A percentile compares a stretch with the other conserved stretches of the same genome.
Conservation (phyloP, 164 flowering plant species). For the Kalanchoe fedtschenkoi region DNA sequence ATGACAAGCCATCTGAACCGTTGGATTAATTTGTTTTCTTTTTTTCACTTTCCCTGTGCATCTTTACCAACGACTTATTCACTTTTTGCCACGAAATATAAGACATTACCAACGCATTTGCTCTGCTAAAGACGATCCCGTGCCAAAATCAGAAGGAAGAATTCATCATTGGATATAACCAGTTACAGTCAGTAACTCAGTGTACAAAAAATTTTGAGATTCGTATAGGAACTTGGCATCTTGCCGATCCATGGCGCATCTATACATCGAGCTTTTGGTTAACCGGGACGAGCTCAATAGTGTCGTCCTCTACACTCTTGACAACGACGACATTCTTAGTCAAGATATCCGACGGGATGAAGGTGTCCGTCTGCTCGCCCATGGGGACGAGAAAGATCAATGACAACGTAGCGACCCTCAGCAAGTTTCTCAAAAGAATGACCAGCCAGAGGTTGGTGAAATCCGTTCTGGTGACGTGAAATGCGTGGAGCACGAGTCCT, state of each 20-base stretch:
- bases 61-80: no score
- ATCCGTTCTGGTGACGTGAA: constrained; percentile 55
- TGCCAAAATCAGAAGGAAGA: no score
- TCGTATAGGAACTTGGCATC: constrained; percentile 1
- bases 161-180: no score
- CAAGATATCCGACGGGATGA: constrained; percentile 27
- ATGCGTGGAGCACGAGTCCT: constrained; percentile 45
- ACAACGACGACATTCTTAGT: background rate
- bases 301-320: constrained; percentile 20
- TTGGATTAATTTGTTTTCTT: no score
- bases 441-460: constrained; percentile 56
- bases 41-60: no score
- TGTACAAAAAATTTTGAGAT: background rate
- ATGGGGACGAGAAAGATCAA: constrained; percentile 58
- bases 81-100: no score
- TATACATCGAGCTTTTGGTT: constrained; percentile 17
- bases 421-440: constrained; percentile 30
- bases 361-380: constrained; percentile 25
- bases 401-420: constrained; percentile 38
- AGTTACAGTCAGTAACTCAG: no score
- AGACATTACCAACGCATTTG: no score
- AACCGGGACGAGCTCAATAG: constrained; percentile 27
- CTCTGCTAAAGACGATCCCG: no score
- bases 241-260: background rate
- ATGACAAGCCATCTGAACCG: no score